Percentiles rank a stretch among this genome's conserved stretches.
phyloP scores from a whole-genome alignment of 768 basidiomycete genomes.

The Termitomyces heimii region DNA sequence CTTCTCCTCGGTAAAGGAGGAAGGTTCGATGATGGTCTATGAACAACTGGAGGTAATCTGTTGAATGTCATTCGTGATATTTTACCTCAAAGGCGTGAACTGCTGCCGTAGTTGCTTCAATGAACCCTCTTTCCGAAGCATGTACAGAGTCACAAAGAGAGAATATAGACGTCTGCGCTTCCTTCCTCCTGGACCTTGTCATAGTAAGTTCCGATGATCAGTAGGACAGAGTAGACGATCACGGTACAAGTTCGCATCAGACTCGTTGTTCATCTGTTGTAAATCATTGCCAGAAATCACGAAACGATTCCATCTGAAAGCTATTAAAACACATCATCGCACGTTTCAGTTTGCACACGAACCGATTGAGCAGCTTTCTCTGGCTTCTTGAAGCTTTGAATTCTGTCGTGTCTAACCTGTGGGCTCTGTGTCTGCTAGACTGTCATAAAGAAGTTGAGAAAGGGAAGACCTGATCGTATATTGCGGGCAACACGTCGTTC shows the following conservation, averaged over 20 bases:
- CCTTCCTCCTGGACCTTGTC: slow-evolving; percentile 6
- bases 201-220: neutral
- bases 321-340: neutral
- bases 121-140: slow-evolving; percentile 40
- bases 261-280: slow-evolving; percentile 22
- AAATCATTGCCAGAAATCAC: slow-evolving; percentile 40
- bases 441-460: slow-evolving; percentile 4
- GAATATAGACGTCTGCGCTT: slow-evolving; percentile 25
- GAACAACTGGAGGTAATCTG: neutral
- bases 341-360: slow-evolving; percentile 6
- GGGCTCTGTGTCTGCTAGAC: neutral
- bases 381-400: slow-evolving; percentile 74
- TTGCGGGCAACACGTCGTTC: slow-evolving; percentile 82
- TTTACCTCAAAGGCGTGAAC: slow-evolving; percentile 59
- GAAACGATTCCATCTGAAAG: slow-evolving; percentile 66
- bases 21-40: slow-evolving; percentile 71
- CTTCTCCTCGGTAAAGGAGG: slow-evolving; percentile 76
- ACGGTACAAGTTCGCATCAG: slow-evolving; percentile 6
- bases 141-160: slow-evolving; percentile 47
- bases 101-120: slow-evolving; percentile 20
- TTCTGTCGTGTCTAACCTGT: slow-evolving; percentile 56
- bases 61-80: neutral
- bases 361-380: slow-evolving; percentile 71
- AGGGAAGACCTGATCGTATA: slow-evolving; percentile 79
- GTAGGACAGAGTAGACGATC: neutral